Evolutionary conservation across 2,329 filamentous ascomycete species (phyloP), one percentile per base, ranked within the genome.

Genomic region (Pseudogymnoascus sp.): DNA sequence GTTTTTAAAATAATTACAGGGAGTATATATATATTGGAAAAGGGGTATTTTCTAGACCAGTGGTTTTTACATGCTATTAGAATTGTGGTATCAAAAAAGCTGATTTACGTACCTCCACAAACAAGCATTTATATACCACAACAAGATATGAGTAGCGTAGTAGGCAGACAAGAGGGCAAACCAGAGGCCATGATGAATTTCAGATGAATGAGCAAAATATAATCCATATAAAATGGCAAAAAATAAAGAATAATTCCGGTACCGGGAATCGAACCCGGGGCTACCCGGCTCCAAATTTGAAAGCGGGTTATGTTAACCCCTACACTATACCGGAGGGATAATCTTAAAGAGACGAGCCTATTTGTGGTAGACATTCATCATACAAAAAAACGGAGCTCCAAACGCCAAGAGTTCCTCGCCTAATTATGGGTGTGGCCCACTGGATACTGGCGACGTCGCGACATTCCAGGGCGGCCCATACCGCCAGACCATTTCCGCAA

Each of bases 191-290:
- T 50, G 21, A 50, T 50, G 44, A 50, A 28, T 25, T 50, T n/a
- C 8, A 50, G 12, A 50, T n/a, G 40, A 44, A 44, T 23, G 44
- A 50, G 8, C 6, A 50, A 50, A 50, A 50, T 25, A 50, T 50
- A 28, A 25, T n/a, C 3, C 12, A 50, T 50, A 3, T 4, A 18
- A 60, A 63, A 63, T 12, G n/a, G 40, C 18, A 21, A 12, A 21
- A 62, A 62, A n/a, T n/a, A n/a, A 63, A 63, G 18, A 37, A 37
- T 37, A 61, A 61, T 63, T 63, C 62, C 62, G 62, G 56, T 61
- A 63, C 62, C 62, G 62, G 62, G 62, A 63, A 63, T 63, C 62
- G 62, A 63, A 63, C 62, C 62, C 62, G 62, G 62, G 56, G 62
- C 62, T 63, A 38, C 62, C 62, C 62, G 62, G 62, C 36, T 59